These are phyloP conservation scores for Catharanthus roseus DNA, from an alignment of 257 asterid species.

Conservation along the genomic window DNA sequence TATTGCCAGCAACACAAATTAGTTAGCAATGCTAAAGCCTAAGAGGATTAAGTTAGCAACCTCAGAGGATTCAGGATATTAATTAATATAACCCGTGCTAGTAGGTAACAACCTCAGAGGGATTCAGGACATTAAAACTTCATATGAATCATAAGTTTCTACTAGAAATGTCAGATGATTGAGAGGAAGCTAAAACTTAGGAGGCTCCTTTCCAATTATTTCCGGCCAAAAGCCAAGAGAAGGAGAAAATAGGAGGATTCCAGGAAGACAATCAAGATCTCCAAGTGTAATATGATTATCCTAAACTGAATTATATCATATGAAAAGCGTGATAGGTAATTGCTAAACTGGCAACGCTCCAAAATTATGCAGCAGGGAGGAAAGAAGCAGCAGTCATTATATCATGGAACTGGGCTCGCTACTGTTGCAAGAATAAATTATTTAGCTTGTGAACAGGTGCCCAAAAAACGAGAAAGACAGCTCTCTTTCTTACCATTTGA, in stretches of 20 bases:
- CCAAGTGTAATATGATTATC: too few species aligned
- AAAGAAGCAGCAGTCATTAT: too few species aligned
- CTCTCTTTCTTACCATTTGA: conserved; percentile 50
- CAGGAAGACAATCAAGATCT: too few species aligned
- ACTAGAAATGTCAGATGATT: background rate
- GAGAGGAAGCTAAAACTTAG: background rate
- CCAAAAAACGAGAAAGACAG: background rate
- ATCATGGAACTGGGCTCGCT: background rate
- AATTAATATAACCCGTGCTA: too few species aligned
- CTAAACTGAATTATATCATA: too few species aligned
- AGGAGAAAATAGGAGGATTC: too few species aligned
- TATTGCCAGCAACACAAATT: background rate
- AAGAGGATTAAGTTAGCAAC: background rate
- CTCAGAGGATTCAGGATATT: background rate
- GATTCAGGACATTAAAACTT: background rate
- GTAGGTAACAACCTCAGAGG: background rate
- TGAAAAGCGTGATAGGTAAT: too few species aligned
- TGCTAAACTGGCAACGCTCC: too few species aligned
- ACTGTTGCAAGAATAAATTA: background rate
- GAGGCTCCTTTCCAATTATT: background rate
- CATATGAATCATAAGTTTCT: background rate
- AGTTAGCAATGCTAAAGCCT: background rate
- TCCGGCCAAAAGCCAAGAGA: background rate
- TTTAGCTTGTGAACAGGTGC: background rate
- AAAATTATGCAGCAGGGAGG: too few species aligned